A percentile compares a stretch with the other conserved stretches of the same genome.
phyloP scores from a whole-genome alignment of 1,284 basidiomycete species.

The Puccinia horiana region DNA sequence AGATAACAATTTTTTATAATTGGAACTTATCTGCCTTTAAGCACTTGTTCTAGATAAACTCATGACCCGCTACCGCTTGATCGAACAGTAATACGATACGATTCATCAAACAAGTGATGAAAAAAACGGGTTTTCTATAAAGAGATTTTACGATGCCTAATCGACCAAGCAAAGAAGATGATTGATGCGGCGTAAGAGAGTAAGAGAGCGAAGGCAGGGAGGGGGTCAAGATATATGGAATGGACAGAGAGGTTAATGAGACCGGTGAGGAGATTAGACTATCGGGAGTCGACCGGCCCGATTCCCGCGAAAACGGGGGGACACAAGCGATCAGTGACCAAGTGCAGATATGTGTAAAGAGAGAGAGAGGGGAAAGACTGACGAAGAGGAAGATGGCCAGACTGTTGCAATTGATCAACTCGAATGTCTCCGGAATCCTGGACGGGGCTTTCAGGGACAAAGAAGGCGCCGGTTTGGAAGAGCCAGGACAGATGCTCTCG shows the following conservation, averaged over 20 bases:
- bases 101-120: not conserved
- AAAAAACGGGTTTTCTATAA: not conserved
- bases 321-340: not conserved
- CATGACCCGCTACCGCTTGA: no score
- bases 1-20: no score
- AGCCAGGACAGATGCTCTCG: slow-evolving; percentile 50
- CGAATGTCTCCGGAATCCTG: slow-evolving; percentile 59
- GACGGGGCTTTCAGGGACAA: not conserved
- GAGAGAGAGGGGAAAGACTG: slow-evolving; percentile 55
- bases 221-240: slow-evolving; percentile 76
- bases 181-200: slow-evolving; percentile 67
- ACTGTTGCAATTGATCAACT: slow-evolving; percentile 79
- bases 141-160: slow-evolving; percentile 55
- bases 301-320: not conserved
- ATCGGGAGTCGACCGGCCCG: no score
- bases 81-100: no score
- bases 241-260: slow-evolving; percentile 75
- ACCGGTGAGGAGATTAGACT: slow-evolving; percentile 88
- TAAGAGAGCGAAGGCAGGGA: slow-evolving; percentile 69
- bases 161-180: slow-evolving; percentile 67
- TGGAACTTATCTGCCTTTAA: no score
- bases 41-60: no score
- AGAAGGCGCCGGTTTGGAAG: not conserved
- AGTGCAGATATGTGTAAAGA: slow-evolving; percentile 6
- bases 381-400: slow-evolving; percentile 79